Base-by-base conservation (phyloP, 805 yeast genomes). In the Ogataea haglerorum region DNA sequence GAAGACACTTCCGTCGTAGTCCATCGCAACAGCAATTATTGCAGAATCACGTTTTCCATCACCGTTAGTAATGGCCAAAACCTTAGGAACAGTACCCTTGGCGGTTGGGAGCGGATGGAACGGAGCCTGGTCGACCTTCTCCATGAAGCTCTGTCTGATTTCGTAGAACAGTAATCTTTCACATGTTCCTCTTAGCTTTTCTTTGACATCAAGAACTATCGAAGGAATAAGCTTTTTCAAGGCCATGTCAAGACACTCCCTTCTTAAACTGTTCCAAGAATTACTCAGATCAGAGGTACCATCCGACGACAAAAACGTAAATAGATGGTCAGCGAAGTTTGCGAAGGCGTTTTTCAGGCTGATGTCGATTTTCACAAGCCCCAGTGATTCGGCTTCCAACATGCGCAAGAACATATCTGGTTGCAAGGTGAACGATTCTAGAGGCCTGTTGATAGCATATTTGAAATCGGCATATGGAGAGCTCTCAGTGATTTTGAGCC, bases 41-140 rank as follows among this genome's bases (percentile, higher is more conserved):
- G 98, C 96, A 61, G 93, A 95, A 43, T 78, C 78, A 30, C 79
- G 76, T 47, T 79, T 82, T 56, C 96, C 97, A 63, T 82, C 82
- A 53, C 99, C 99, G 52, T 85, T 80, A 0, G 95, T 76, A 22
- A 93, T 54, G 0, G 96, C 80, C 48, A 93, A 68, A 0, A 88
- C 91, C 47, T 85, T 80, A 15, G 99, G 96, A 38, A 80, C 72
- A 4, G 95, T 85, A 32, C 97, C 96, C 43, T 76, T 72, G 31
- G 78, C 85, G 49, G 73, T 82, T 5, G 85, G 83, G 33, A 76
- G 73, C 5, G 98, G 96, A 51, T 85, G 80, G 63, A 69, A 90
- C 23, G 99, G 97, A 2, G 98, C 96, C 67, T 90, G 98, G 60
- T 91, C 93, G 25, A 93, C 72, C 54, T 81, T 83, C 16, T 75